Evolutionary conservation across 176 grass and related monocot genomes (phyloP).

Genomic region (Olyra latifolia): DNA sequence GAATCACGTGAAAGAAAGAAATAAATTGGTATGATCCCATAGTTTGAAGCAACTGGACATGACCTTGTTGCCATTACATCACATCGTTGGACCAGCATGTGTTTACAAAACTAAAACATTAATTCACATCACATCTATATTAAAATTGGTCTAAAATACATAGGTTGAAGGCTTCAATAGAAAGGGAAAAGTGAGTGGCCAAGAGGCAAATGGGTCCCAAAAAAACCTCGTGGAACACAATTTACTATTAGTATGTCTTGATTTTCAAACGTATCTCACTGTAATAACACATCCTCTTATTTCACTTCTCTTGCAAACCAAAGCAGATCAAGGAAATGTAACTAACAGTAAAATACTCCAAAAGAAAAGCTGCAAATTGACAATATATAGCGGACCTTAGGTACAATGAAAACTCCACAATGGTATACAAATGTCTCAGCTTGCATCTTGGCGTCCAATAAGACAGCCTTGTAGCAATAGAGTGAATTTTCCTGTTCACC

Average conservation of each 20-base stretch:
- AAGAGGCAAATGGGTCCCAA: background rate
- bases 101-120: background rate
- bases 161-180: slow-evolving; percentile 6
- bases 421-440: slow-evolving; percentile 63
- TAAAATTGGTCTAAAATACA: slow-evolving; percentile 7
- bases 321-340: background rate
- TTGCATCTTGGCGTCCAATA: slow-evolving; percentile 76
- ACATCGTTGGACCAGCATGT: background rate
- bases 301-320: slow-evolving; percentile 3
- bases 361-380: background rate
- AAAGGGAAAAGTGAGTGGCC: background rate
- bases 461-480: slow-evolving; percentile 73
- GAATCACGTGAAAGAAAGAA: background rate
- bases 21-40: background rate
- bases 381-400: slow-evolving; percentile 64
- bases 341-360: slow-evolving; percentile 12
- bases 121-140: background rate
- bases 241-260: background rate
- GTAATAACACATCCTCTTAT: background rate
- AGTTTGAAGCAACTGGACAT: background rate
- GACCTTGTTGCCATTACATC: background rate
- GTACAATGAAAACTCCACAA: slow-evolving; percentile 92
- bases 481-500: slow-evolving; percentile 76
- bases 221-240: background rate
- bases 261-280: background rate